Base-by-base conservation (phyloP, 139 green algal genomes). In the Tetradesmus lagerheimii region DNA sequence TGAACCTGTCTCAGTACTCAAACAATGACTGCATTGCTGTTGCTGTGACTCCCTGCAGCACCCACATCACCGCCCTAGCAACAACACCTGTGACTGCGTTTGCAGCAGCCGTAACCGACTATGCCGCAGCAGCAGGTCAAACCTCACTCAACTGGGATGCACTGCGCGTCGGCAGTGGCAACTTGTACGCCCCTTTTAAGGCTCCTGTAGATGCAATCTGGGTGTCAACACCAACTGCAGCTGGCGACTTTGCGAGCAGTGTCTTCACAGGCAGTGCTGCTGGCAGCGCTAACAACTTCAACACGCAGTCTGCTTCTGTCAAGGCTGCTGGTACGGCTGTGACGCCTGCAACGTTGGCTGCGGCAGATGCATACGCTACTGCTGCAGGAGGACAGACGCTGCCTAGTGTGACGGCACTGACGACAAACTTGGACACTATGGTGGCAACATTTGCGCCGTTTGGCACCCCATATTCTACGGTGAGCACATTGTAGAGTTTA, bases 391-490 rank as follows among this genome's bases (percentile, higher is more conserved):
- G 27, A 39, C 41, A 34, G 41, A 2, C 37, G 23, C 77, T 53
- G 77, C 77, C 35, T 31, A 39, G 27, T 27, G 39, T 66, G 2
- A 31, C 41, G 1, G 79, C 41, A 12, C 41, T 85, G 8, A 37
- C 79, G 20, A 85, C 81, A 47, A 64, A 75, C n/a, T n/a, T 86
- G 37, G 47, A 64, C 41, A 41, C 81, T 15, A n/a, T 76, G 11
- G 37, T n/a, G 47, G 18, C 50, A 8, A 34, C 37, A 0, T 86
- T 50, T 57, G 47, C 62, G 34, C n/a, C 39, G 23, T 67, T 85
- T 74, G 80, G 80, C 12, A 41, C 43, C 1, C 80, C 80, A 27
- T 67, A 66, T 27, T 76, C 81, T 23, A 76, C 81, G 34, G 81
- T 86, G 41, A 86, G 81, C 31, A 29, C 0, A 4, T 6, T 34